A percentile compares a stretch with the other conserved stretches of the same genome.
phyloP scores from a whole-genome alignment of 306 rosid genomes.

The Hippophae tibetana region DNA sequence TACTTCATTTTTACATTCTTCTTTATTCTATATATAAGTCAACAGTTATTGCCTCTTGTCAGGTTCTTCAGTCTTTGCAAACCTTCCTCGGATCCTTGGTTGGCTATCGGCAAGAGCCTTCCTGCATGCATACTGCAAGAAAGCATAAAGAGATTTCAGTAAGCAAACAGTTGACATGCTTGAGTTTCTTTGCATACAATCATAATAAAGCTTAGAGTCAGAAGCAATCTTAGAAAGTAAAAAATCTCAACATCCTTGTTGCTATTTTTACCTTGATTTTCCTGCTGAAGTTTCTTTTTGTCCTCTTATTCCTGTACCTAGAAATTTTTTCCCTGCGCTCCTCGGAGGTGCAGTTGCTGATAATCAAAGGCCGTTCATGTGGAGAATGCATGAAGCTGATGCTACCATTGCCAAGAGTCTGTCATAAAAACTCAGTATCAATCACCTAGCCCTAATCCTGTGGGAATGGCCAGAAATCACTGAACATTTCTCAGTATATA shows the following conservation, averaged over 20 bases:
- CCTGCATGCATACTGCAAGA: slow-evolving; percentile 87
- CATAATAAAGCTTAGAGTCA: background rate
- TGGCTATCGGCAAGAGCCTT: slow-evolving; percentile 99
- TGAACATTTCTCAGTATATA: slow-evolving; percentile 23
- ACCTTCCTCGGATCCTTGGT: slow-evolving; percentile 97
- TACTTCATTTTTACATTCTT: slow-evolving; percentile 30
- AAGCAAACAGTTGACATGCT: background rate
- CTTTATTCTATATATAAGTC: slow-evolving; percentile 8
- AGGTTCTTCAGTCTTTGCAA: slow-evolving; percentile 77
- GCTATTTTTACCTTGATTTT: slow-evolving; percentile 71
- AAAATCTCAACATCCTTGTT: background rate
- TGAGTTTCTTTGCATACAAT: no score
- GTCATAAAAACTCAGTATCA: slow-evolving; percentile 54
- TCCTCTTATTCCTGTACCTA: slow-evolving; percentile 84
- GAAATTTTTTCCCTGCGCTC: slow-evolving; percentile 86
- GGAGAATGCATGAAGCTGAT: slow-evolving; percentile 50
- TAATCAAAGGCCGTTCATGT: slow-evolving; percentile 39
- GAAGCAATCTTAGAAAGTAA: background rate
- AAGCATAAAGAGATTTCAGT: slow-evolving; percentile 6
- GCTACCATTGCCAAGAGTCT: slow-evolving; percentile 64
- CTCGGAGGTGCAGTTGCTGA: slow-evolving; percentile 61
- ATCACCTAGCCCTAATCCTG: slow-evolving; percentile 26
- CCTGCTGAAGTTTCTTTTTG: slow-evolving; percentile 90
- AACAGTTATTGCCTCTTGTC: slow-evolving; percentile 48
- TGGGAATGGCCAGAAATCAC: slow-evolving; percentile 36